A percentile compares a stretch with the other conserved stretches of the same genome.
phyloP scores from a whole-genome alignment of 2,329 filamentous ascomycete species.

The Septoria petroselini region DNA sequence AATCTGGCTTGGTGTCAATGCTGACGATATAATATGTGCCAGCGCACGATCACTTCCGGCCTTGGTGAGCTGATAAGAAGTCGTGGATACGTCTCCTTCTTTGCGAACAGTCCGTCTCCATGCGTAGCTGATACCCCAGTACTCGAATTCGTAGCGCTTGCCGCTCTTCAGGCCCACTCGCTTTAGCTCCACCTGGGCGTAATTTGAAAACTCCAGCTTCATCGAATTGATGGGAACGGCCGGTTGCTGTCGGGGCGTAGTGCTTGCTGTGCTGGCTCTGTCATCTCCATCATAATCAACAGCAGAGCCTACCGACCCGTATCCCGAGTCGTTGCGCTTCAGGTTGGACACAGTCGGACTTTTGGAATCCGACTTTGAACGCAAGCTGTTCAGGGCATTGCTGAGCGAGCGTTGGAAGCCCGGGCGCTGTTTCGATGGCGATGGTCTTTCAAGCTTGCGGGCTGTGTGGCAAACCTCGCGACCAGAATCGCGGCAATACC shows the following conservation, averaged over 20 bases:
- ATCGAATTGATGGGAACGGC: conserved; percentile 58
- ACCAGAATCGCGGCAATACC: conserved; percentile 89
- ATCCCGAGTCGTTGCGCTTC: conserved; percentile 59
- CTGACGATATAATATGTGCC: conserved; percentile 82
- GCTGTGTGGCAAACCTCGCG: conserved; percentile 86
- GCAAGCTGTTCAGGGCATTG: conserved; percentile 56
- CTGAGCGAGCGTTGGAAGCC: conserved; percentile 58
- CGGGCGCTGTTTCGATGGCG: conserved; percentile 47
- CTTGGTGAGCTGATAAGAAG: conserved; percentile 77
- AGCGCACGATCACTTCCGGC: conserved; percentile 62
- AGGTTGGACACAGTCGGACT: conserved; percentile 42
- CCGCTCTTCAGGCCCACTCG: conserved; percentile 62
- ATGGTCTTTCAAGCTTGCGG: conserved; percentile 64
- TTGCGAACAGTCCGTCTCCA: conserved; percentile 76
- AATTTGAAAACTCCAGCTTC: conserved; percentile 94
- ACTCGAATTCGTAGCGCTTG: conserved; percentile 86
- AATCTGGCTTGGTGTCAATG: conserved; percentile 67
- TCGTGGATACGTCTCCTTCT: conserved; percentile 59
- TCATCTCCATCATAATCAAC: conserved; percentile 43
- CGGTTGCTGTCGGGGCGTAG: conserved; percentile 13
- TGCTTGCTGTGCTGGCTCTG: conserved; percentile 48
- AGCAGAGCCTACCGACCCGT: conserved; percentile 42
- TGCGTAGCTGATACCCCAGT: conserved; percentile 82
- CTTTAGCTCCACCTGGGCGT: conserved; percentile 82
- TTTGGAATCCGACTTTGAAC: conserved; percentile 55